Evolutionary conservation across 805 yeast species (phyloP).

Genomic region (Ogataea pilisensis): DNA sequence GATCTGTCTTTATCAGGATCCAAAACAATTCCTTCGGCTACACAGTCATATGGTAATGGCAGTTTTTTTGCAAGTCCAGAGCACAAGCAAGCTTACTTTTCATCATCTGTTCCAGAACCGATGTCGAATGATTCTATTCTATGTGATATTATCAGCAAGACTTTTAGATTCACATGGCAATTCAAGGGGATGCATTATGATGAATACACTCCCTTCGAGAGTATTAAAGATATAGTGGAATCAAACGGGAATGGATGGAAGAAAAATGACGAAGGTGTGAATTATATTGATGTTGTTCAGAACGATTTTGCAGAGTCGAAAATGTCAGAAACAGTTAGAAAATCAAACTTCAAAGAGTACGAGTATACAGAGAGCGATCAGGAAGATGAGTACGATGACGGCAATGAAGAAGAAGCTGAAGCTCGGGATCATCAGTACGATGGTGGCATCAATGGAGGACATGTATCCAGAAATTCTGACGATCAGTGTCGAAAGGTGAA

Average conservation of each 20-base stretch:
- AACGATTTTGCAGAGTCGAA: slow-evolving; percentile 14
- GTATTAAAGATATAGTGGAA: slow-evolving; percentile 69
- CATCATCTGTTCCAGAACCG: too few species aligned
- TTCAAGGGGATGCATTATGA: slow-evolving; percentile 20
- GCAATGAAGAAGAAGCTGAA: slow-evolving; percentile 1
- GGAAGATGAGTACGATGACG: not conserved
- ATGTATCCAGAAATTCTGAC: too few species aligned
- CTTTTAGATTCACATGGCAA: slow-evolving; percentile 32
- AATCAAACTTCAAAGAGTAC: slow-evolving; percentile 3
- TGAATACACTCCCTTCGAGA: slow-evolving; percentile 62
- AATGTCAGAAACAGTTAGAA: not conserved
- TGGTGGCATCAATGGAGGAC: too few species aligned
- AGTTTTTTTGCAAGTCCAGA: too few species aligned
- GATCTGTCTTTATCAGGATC: not conserved
- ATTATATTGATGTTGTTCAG: slow-evolving; percentile 34
- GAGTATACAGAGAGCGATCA: not conserved
- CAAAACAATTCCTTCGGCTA: too few species aligned
- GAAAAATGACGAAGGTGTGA: slow-evolving; percentile 41
- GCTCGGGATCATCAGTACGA: not conserved
- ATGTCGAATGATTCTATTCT: slow-evolving; percentile 5
- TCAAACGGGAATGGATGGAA: slow-evolving; percentile 67
- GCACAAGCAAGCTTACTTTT: too few species aligned
- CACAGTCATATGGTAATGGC: not conserved
- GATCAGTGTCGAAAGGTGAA: too few species aligned
- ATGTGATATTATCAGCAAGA: slow-evolving; percentile 24